These are phyloP conservation scores for Boletus subparvulus DNA, from an alignment of 768 basidiomycete genomes.

Conservation along the genomic window DNA sequence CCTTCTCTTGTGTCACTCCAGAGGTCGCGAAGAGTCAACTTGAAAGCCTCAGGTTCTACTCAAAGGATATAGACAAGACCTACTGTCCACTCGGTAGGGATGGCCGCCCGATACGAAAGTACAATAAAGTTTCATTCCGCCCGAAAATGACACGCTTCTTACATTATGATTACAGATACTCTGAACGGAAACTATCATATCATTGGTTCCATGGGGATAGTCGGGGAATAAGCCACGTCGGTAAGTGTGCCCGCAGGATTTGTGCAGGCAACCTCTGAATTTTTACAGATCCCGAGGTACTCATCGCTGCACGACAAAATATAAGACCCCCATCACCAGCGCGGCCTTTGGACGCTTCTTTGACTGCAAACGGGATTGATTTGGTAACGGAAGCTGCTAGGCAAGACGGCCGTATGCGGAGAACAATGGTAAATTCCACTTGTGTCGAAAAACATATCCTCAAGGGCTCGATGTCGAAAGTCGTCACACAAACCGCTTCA, in stretches of 20 bases:
- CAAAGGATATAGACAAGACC: conserved; percentile 42
- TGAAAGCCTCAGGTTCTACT: conserved; percentile 47
- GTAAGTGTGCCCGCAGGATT: conserved; percentile 32
- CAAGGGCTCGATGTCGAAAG: conserved; percentile 56
- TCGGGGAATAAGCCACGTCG: conserved; percentile 56
- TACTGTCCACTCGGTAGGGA: conserved; percentile 59
- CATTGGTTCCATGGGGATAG: conserved; percentile 66
- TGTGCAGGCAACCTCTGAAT: conserved; percentile 2
- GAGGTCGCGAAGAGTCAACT: conserved; percentile 53
- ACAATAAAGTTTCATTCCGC: conserved; percentile 18
- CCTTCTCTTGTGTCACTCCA: conserved; percentile 61
- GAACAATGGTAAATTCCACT: conserved; percentile 37
- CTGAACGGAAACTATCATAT: conserved; percentile 48
- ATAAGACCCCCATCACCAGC: conserved; percentile 25
- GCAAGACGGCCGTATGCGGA: conserved; percentile 42
- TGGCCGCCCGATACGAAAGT: conserved; percentile 65
- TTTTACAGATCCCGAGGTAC: conserved; percentile 22
- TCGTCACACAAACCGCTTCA: conserved; percentile 34
- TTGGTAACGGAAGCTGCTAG: conserved; percentile 37
- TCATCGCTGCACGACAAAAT: conserved; percentile 20
- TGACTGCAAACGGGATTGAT: conserved; percentile 39
- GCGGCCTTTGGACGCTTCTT: conserved; percentile 21
- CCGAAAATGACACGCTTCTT: not conserved
- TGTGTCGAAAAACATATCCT: conserved; percentile 50
- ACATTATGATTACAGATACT: conserved; percentile 43